These are phyloP conservation scores for Albatrellus ellisii DNA, from an alignment of 768 basidiomycete species.

Conservation along the genomic window DNA sequence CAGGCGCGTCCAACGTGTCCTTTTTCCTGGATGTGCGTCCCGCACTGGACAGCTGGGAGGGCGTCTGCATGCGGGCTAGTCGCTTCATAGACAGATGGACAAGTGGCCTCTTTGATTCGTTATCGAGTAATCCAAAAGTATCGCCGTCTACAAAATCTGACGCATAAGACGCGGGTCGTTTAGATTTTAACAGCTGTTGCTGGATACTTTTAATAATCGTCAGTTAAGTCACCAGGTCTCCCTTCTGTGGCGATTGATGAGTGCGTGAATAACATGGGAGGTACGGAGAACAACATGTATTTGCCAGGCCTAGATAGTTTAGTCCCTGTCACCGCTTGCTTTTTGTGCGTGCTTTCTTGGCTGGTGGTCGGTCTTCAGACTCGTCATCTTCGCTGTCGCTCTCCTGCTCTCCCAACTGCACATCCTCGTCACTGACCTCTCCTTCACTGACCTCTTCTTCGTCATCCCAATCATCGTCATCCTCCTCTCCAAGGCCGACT, in stretches of 20 bases:
- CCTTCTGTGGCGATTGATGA: no score
- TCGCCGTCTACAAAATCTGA: no score
- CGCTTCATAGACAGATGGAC: constrained; percentile 33
- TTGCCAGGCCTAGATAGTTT: no score
- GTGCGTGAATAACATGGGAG: no score
- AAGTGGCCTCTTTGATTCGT: not conserved
- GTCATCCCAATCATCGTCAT: constrained; percentile 36
- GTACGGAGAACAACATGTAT: no score
- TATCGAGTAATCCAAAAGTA: no score
- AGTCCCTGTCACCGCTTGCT: no score
- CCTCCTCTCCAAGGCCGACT: constrained; percentile 26
- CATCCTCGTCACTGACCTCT: constrained; percentile 29
- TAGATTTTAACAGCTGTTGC: no score
- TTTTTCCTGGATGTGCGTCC: constrained; percentile 95
- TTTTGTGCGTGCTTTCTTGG: constrained; percentile 41
- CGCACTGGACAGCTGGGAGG: constrained; percentile 90
- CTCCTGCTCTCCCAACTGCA: constrained; percentile 23
- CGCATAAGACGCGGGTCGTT: no score
- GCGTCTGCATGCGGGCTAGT: constrained; percentile 68
- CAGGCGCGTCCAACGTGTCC: constrained; percentile 43
- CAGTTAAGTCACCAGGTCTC: no score
- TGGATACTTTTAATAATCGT: no score
- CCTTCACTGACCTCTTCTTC: constrained; percentile 55
- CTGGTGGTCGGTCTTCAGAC: constrained; percentile 29
- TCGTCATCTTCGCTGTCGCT: constrained; percentile 30